Conservation (phyloP, 2,329 filamentous ascomycete genomes). For the Apiospora marii region DNA sequence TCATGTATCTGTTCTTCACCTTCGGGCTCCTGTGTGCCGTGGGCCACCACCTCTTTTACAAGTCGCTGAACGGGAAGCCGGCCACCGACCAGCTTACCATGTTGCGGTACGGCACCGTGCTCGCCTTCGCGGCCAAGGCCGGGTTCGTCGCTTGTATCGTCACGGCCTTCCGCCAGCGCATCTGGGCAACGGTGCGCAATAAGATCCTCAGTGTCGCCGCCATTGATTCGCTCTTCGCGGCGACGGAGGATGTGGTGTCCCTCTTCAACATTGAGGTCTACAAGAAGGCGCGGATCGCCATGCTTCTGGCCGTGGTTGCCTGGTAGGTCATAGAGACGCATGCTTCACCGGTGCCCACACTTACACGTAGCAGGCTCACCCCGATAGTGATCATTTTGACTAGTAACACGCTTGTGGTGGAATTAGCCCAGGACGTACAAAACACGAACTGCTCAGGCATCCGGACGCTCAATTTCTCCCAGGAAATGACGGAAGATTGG, state of each 20-base stretch:
- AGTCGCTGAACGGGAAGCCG: slow-evolving; percentile 41
- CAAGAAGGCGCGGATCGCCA: slow-evolving; percentile 42
- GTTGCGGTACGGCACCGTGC: slow-evolving; percentile 48
- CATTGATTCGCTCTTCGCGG: slow-evolving; percentile 45
- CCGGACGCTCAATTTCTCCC: slow-evolving; percentile 43
- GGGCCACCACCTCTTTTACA: slow-evolving; percentile 49
- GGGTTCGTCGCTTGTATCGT: slow-evolving; percentile 46
- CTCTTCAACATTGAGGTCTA: slow-evolving; percentile 43
- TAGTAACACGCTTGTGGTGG: slow-evolving; percentile 46
- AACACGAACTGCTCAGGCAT: slow-evolving; percentile 41
- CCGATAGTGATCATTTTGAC: slow-evolving; percentile 49
- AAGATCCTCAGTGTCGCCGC: slow-evolving; percentile 40
- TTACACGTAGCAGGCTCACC: slow-evolving; percentile 37
- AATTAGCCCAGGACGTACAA: slow-evolving; percentile 33
- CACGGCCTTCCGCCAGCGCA: slow-evolving; percentile 42
- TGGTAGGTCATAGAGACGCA: slow-evolving; percentile 37
- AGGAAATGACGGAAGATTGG: slow-evolving; percentile 46
- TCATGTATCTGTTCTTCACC: slow-evolving; percentile 47
- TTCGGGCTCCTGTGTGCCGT: slow-evolving; percentile 47
- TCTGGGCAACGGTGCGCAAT: slow-evolving; percentile 43
- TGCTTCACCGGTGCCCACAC: not conserved
- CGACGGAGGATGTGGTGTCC: slow-evolving; percentile 41
- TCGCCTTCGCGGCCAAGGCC: slow-evolving; percentile 50
- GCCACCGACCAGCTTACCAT: slow-evolving; percentile 46
- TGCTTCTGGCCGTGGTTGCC: slow-evolving; percentile 44